Conservation (phyloP, 2,329 filamentous ascomycete species). For the Colletotrichum musicola region DNA sequence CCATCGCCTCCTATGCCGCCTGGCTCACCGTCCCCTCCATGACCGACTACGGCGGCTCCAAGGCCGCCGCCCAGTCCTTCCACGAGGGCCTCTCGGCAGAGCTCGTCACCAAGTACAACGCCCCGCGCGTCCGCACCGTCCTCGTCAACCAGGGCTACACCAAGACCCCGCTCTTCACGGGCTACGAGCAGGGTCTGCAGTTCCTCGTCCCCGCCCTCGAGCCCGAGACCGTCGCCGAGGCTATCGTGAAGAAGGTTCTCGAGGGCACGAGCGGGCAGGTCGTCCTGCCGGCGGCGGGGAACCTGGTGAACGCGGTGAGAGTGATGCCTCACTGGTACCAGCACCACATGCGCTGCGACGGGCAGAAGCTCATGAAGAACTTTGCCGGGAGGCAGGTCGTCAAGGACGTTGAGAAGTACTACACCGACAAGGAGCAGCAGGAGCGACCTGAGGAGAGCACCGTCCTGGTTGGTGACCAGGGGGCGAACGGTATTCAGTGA, state of each 20-base stretch:
- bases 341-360: conserved; percentile 60
- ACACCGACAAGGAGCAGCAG: conserved; percentile 47
- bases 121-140: conserved; percentile 74
- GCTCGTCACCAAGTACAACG: conserved; percentile 70
- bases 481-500: conserved; percentile 16
- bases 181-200: conserved; percentile 62
- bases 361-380: conserved; percentile 55
- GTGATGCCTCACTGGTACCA: conserved; percentile 74
- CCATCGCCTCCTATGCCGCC: conserved; percentile 73
- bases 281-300: conserved; percentile 62
- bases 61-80: conserved; percentile 75
- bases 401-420: conserved; percentile 56
- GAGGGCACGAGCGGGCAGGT: conserved; percentile 69
- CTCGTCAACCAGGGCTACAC: conserved; percentile 74
- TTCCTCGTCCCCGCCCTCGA: conserved; percentile 68
- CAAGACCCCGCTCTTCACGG: conserved; percentile 70
- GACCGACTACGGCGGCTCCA: conserved; percentile 75
- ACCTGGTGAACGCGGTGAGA: conserved; percentile 58
- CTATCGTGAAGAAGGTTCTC: conserved; percentile 71
- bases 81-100: conserved; percentile 75
- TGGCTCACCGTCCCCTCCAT: conserved; percentile 72
- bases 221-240: conserved; percentile 74
- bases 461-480: conserved; percentile 50
- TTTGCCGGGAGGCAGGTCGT: conserved; percentile 63
- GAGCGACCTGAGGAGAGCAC: conserved; percentile 49